Percentiles rank a stretch among this genome's conserved stretches.
Evolutionary conservation across 2,329 filamentous ascomycete genomes (phyloP).

Genomic region (Dothideomycetes sp.): DNA sequence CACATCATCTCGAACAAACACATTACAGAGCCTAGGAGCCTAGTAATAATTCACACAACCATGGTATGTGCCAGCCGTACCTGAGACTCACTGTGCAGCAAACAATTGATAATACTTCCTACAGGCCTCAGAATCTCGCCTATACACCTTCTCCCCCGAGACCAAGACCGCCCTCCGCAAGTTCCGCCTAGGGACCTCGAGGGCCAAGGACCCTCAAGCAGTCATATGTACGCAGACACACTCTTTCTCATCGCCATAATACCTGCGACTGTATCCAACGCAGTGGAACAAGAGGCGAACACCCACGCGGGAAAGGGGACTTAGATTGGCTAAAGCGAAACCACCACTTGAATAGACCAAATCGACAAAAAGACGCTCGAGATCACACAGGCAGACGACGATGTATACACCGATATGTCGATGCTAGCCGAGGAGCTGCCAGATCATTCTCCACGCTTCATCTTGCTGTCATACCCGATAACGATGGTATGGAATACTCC

Average conservation of each 20-base stretch:
- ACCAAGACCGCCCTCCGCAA: slow-evolving; percentile 86
- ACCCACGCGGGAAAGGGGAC: background rate
- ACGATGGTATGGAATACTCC: slow-evolving; percentile 52
- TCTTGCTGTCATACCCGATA: slow-evolving; percentile 83
- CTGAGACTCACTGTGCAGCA: background rate
- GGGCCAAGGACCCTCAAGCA: slow-evolving; percentile 76
- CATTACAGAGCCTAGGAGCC: too few species aligned
- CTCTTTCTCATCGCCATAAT: slow-evolving; percentile 8
- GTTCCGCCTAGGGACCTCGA: slow-evolving; percentile 83
- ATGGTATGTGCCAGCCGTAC: background rate
- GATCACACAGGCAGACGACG: slow-evolving; percentile 71
- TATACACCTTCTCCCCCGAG: slow-evolving; percentile 87
- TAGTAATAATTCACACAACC: too few species aligned
- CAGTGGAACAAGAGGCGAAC: too few species aligned
- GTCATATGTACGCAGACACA: slow-evolving; percentile 70
- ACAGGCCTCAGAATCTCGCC: slow-evolving; percentile 65
- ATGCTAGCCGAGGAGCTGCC: slow-evolving; percentile 82
- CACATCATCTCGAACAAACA: too few species aligned
- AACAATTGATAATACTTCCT: too few species aligned
- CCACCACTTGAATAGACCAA: slow-evolving; percentile 49
- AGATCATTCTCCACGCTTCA: slow-evolving; percentile 80
- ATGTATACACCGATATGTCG: slow-evolving; percentile 71
- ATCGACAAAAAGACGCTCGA: slow-evolving; percentile 88
- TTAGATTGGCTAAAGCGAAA: background rate
- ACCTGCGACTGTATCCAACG: too few species aligned